Percentiles rank a stretch among this genome's conserved stretches.
Evolutionary conservation across 73 alveolate species (phyloP).

Genomic region (Paramecium pentaurelia): DNA sequence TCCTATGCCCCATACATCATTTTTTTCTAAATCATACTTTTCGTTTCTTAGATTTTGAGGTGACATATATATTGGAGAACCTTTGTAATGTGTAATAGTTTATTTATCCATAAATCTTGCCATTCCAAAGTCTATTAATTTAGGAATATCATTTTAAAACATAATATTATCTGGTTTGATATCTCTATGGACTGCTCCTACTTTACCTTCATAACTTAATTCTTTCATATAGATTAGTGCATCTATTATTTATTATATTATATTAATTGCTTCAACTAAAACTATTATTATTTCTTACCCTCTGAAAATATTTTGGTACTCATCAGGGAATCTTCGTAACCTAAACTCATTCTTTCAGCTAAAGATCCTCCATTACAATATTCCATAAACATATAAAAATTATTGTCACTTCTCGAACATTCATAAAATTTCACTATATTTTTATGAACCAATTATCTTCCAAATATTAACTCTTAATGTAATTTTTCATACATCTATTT

Average conservation of each 20-base stretch:
- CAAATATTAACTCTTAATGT: not conserved
- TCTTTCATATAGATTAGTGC: not conserved
- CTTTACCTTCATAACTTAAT: not conserved
- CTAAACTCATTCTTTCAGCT: not conserved
- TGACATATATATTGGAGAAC: constrained; percentile 29
- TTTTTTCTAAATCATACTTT: not conserved
- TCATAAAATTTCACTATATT: not conserved
- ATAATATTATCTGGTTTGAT: constrained; percentile 31
- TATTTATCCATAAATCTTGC: not conserved
- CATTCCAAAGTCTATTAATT: constrained; percentile 32
- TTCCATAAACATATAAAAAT: constrained; percentile 19
- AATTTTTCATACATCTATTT: not conserved
- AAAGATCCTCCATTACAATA: not conserved
- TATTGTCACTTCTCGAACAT: not conserved
- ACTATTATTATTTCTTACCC: not conserved
- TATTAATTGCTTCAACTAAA: not conserved
- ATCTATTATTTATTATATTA: not conserved
- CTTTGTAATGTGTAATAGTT: not conserved
- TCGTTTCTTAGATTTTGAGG: not conserved
- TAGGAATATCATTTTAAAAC: not conserved
- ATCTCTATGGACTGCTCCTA: constrained; percentile 27
- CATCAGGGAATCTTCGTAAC: not conserved
- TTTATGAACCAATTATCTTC: not conserved
- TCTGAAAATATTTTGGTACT: not conserved
- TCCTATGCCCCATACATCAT: constrained; percentile 38